phyloP scores from a whole-genome alignment of 2,329 filamentous ascomycete genomes.

The Nothophaeocryptopus gaeumannii region DNA sequence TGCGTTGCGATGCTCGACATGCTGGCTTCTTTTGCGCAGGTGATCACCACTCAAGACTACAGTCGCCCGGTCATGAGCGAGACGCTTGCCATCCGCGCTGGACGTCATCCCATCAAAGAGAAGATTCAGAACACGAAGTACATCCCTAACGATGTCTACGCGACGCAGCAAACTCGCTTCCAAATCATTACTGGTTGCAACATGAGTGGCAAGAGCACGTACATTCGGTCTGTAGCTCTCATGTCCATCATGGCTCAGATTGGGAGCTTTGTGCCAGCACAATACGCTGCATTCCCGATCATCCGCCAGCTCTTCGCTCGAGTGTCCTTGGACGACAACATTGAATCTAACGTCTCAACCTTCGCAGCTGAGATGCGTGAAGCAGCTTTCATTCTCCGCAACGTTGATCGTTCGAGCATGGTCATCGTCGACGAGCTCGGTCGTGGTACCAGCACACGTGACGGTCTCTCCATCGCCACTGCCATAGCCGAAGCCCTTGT shows the following conservation, averaged over 20 bases:
- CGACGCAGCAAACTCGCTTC: conserved; percentile 74
- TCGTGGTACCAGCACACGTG: conserved; percentile 81
- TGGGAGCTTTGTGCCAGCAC: conserved; percentile 83
- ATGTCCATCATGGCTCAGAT: conserved; percentile 92
- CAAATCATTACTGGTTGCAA: conserved; percentile 95
- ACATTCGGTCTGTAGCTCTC: conserved; percentile 80
- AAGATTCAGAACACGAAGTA: conserved; percentile 67
- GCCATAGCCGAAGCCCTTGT: conserved; percentile 87
- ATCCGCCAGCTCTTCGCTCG: conserved; percentile 82
- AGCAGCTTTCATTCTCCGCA: conserved; percentile 86
- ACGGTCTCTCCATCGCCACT: conserved; percentile 84
- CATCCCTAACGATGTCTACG: conserved; percentile 87
- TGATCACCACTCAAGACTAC: conserved; percentile 66
- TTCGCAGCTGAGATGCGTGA: conserved; percentile 96
- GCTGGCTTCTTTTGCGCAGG: conserved; percentile 65
- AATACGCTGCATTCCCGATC: conserved; percentile 77
- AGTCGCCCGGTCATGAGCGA: conserved; percentile 66
- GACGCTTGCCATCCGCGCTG: conserved; percentile 68
- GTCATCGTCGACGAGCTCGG: conserved; percentile 90
- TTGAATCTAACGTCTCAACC: conserved; percentile 87
- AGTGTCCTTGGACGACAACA: conserved; percentile 79
- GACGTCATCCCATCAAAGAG: conserved; percentile 76
- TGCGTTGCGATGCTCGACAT: conserved; percentile 77
- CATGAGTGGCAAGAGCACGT: conserved; percentile 97
- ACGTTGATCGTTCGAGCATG: conserved; percentile 63